Evolutionary conservation across 2,329 filamentous ascomycete genomes (phyloP), one percentile per base, ranked within the genome.

Genomic region (Penicillium sumatraense): DNA sequence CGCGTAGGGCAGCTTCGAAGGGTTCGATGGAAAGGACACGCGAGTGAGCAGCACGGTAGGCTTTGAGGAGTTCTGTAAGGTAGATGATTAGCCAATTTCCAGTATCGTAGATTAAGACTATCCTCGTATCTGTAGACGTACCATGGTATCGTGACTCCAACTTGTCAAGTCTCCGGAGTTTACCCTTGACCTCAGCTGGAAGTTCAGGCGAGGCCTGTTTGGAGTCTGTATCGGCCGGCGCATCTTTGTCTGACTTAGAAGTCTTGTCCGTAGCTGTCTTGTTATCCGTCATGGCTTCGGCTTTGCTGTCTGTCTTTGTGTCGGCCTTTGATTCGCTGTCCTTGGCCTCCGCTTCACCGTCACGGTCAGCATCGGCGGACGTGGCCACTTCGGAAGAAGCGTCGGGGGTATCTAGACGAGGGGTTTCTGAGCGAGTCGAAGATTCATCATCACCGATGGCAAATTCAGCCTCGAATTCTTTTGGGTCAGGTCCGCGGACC

Each of bases 21-120:
- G 91, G 89, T 69, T 98, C 95, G 67, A 98, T 96, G 2, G 89
- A 86, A 11, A 89, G 86, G 38, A 93, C 91, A 49, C 92, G 87
- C 54, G 90, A 86, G 77, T 99, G 93, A 16, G 95, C 95, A 61
- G 93, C 88, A 58, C 92, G 86, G 75, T 99, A 99, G 8, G 93
- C 96, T 53, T 91, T 89, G 47, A 98, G 81, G 1, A 99, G 81
- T 68, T 98, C 93, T 91, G 62, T n/a, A 55, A 27, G 33, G 9
- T n/a, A 23, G 20, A 11, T 36, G 16, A 5, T 38, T 21, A 38
- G 20, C 46, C 5, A 38, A 14, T 21, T 35, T 24, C 10, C 3
- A 23, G n/a, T n/a, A n/a, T n/a, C n/a, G n/a, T n/a, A n/a, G n/a
- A 41, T 9, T 3, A 9, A 24, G 4, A 14, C 29, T 5, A 31